Conservation (phyloP, 2,329 filamentous ascomycete species). For the Cyphellophora europaea region DNA sequence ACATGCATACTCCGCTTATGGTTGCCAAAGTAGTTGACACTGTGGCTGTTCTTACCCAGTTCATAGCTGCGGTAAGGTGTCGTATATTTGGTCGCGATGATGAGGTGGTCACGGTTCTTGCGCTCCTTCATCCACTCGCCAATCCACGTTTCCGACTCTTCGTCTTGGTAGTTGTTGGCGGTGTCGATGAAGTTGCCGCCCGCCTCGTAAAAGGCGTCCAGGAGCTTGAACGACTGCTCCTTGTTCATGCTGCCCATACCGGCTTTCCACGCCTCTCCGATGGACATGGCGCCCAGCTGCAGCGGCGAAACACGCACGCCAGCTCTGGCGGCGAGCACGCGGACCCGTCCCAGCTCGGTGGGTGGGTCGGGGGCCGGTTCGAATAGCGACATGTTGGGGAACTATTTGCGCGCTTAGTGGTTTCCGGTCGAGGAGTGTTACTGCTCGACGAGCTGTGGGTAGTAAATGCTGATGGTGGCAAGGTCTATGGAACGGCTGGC, state of each 20-base stretch:
- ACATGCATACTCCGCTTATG: slow-evolving; percentile 31
- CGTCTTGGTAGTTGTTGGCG: slow-evolving; percentile 56
- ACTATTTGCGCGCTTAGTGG: too few relatives aligned
- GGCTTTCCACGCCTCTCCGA: slow-evolving; percentile 26
- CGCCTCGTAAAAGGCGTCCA: slow-evolving; percentile 55
- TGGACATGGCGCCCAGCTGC: slow-evolving; percentile 30
- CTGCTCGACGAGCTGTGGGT: too few relatives aligned
- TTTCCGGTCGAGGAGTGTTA: too few relatives aligned
- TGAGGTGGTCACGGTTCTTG: slow-evolving; percentile 57
- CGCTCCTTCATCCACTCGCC: slow-evolving; percentile 46
- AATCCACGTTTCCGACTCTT: slow-evolving; percentile 56
- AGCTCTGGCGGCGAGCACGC: slow-evolving; percentile 57
- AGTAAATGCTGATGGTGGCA: too few relatives aligned
- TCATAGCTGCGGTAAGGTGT: slow-evolving; percentile 42
- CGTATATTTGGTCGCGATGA: slow-evolving; percentile 62
- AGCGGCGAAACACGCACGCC: slow-evolving; percentile 59
- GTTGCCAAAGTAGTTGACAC: slow-evolving; percentile 37
- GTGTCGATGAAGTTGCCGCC: slow-evolving; percentile 71
- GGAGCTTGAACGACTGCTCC: slow-evolving; percentile 50
- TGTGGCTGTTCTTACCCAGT: slow-evolving; percentile 28
- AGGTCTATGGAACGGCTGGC: too few relatives aligned
- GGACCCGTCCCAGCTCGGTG: slow-evolving; percentile 55
- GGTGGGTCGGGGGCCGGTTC: slow-evolving; percentile 40
- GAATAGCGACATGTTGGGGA: slow-evolving; percentile 19
- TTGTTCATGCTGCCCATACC: slow-evolving; percentile 59